phyloP scores from a whole-genome alignment of 306 rosid genomes.

The Crotalaria pallida region DNA sequence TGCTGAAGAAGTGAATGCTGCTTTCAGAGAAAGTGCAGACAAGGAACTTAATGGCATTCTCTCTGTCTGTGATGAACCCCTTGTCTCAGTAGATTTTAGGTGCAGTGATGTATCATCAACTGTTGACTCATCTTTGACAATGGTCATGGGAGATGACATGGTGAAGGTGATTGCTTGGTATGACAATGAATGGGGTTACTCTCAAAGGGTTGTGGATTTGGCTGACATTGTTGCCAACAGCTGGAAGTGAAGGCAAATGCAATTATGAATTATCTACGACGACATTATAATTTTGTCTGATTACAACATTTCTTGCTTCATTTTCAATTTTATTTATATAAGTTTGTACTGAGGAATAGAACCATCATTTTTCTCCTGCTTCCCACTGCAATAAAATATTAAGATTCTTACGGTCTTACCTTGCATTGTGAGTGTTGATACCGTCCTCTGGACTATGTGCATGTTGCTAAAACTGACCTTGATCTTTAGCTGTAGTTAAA shows the following conservation, averaged over 20 bases:
- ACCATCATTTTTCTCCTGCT: constrained; percentile 37
- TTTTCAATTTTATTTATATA: constrained; percentile 20
- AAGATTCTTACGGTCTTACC: too few relatives aligned
- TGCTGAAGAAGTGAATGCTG: constrained; percentile 92
- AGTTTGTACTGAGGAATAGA: constrained; percentile 44
- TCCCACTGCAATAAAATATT: constrained; percentile 40
- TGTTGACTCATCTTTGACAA: constrained; percentile 87
- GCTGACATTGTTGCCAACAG: constrained; percentile 93
- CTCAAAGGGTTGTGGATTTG: constrained; percentile 95
- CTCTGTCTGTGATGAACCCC: constrained; percentile 87
- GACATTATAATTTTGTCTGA: constrained; percentile 28
- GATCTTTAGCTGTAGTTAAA: neutral
- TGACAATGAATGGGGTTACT: constrained; percentile 97
- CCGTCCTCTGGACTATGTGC: neutral
- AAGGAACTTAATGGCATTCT: constrained; percentile 76
- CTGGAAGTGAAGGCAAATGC: constrained; percentile 53
- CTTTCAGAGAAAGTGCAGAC: constrained; percentile 81
- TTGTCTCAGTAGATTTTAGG: constrained; percentile 87
- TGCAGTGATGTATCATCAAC: constrained; percentile 92
- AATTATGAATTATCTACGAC: neutral
- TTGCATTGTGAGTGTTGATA: neutral
- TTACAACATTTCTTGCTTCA: constrained; percentile 7
- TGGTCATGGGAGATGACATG: constrained; percentile 99
- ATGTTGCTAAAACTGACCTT: neutral
- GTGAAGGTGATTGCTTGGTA: constrained; percentile 99